phyloP scores from a whole-genome alignment of 2,329 filamentous ascomycete genomes.

The Fusarium sp. region DNA sequence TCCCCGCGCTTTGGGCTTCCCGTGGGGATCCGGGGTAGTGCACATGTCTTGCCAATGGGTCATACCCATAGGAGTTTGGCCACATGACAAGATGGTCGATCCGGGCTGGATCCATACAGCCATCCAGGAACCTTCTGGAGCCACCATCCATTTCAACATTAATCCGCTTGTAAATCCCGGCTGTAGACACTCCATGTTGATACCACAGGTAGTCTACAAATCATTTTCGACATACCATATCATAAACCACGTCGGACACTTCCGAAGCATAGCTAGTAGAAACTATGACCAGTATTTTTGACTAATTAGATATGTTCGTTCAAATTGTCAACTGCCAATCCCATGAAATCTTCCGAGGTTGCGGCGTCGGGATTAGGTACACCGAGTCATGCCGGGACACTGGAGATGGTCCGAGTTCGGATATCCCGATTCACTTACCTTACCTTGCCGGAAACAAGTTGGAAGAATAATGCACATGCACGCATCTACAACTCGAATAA shows the following conservation, averaged over 20 bases:
- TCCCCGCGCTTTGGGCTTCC: neutral
- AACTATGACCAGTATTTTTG: no score
- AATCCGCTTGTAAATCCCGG: no score
- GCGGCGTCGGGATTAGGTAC: neutral
- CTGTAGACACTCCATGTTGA: no score
- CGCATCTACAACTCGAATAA: neutral
- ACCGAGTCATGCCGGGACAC: neutral
- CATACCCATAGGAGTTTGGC: neutral
- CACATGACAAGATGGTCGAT: neutral
- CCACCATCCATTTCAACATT: no score
- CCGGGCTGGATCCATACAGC: no score
- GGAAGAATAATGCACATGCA: no score
- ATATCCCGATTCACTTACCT: neutral
- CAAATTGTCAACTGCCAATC: neutral
- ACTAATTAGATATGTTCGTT: neutral
- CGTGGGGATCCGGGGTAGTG: neutral
- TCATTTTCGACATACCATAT: no score
- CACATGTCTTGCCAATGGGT: neutral
- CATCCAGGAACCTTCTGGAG: no score
- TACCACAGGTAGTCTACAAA: no score
- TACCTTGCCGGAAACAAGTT: neutral
- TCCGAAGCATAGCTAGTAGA: no score
- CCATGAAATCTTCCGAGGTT: neutral
- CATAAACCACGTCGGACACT: no score
- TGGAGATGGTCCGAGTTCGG: slow-evolving; percentile 1